Conservation (phyloP, 2,329 filamentous ascomycete genomes). For the Pseudocercospora crystallina region DNA sequence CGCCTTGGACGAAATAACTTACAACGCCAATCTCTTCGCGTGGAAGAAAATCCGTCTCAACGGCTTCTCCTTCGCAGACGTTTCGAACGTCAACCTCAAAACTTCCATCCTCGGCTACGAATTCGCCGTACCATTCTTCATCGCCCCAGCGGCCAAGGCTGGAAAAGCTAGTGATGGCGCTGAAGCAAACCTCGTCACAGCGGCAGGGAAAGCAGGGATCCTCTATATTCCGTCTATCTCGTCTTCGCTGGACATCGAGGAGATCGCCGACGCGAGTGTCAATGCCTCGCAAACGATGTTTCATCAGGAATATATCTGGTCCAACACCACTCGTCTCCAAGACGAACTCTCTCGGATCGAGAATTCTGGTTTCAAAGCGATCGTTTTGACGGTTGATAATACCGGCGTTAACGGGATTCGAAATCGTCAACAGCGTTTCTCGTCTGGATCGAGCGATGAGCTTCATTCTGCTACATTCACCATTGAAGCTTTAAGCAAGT, state of each 20-base stretch:
- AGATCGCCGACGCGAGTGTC: slow-evolving; percentile 34
- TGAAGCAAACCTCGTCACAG: slow-evolving; percentile 45
- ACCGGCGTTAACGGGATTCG: slow-evolving; percentile 40
- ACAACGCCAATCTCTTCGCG: slow-evolving; percentile 29
- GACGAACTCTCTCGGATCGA: slow-evolving; percentile 36
- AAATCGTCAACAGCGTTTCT: slow-evolving; percentile 18
- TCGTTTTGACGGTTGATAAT: slow-evolving; percentile 43
- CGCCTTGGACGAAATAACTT: slow-evolving; percentile 32
- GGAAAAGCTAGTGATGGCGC: slow-evolving; percentile 81
- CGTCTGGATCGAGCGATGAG: slow-evolving; percentile 4
- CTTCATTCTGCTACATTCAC: slow-evolving; percentile 16
- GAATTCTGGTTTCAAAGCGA: slow-evolving; percentile 39
- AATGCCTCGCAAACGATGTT: slow-evolving; percentile 38
- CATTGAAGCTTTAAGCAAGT: slow-evolving; percentile 7
- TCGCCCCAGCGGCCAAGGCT: slow-evolving; percentile 88
- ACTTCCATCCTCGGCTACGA: slow-evolving; percentile 90
- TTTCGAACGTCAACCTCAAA: slow-evolving; percentile 25
- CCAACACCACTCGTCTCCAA: slow-evolving; percentile 33
- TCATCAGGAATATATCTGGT: slow-evolving; percentile 43
- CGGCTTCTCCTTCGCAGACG: slow-evolving; percentile 29
- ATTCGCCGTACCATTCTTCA: slow-evolving; percentile 82
- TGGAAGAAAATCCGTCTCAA: slow-evolving; percentile 31
- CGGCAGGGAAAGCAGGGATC: slow-evolving; percentile 50
- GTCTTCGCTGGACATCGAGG: slow-evolving; percentile 35
- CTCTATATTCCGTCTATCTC: slow-evolving; percentile 51